phyloP scores from a whole-genome alignment of 2,329 filamentous ascomycete genomes.

The Microcera coccophila region DNA sequence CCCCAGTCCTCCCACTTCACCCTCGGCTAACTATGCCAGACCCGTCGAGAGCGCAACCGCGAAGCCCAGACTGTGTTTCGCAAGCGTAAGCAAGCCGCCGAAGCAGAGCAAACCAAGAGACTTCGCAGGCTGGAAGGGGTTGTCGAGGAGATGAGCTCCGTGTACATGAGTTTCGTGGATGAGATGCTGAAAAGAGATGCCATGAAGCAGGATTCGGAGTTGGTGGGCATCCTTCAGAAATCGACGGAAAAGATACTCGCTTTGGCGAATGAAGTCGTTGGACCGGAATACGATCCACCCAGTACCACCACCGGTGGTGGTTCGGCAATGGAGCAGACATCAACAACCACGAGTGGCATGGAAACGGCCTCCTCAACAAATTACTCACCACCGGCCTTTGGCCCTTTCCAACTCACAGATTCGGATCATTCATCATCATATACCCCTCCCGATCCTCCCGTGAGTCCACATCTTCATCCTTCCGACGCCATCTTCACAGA shows the following conservation, averaged over 20 bases:
- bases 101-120: slow-evolving; percentile 24
- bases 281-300: slow-evolving; percentile 15
- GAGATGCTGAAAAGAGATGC: slow-evolving; percentile 26
- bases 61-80: slow-evolving; percentile 30
- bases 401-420: background rate
- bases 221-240: slow-evolving; percentile 17
- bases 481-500: background rate
- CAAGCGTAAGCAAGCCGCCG: slow-evolving; percentile 26
- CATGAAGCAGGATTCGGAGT: slow-evolving; percentile 15
- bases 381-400: background rate
- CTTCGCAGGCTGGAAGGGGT: slow-evolving; percentile 26
- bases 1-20: background rate
- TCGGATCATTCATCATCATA: background rate
- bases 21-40: slow-evolving; percentile 12
- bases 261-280: slow-evolving; percentile 25
- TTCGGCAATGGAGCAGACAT: background rate
- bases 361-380: background rate
- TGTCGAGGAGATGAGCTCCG: slow-evolving; percentile 28
- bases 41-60: slow-evolving; percentile 27
- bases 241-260: slow-evolving; percentile 21
- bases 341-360: background rate
- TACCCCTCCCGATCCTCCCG: background rate
- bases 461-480: background rate
- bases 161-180: slow-evolving; percentile 27
- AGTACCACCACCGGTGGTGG: background rate